Evolutionary conservation across 2,329 filamentous ascomycete genomes (phyloP), one percentile per base, ranked within the genome.

Genomic region (Diaporthe sp.): DNA sequence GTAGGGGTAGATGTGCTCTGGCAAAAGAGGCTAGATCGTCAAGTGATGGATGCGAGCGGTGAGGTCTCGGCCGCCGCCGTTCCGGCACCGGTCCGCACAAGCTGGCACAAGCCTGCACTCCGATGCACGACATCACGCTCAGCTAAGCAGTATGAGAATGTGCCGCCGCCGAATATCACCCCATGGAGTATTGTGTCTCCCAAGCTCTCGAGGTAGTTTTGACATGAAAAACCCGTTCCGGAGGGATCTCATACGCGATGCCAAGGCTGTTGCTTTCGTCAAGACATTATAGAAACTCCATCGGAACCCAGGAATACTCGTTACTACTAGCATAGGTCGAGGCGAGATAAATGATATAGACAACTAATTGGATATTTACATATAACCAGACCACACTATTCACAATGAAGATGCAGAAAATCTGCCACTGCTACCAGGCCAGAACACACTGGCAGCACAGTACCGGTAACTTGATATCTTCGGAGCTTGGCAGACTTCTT

Each of bases 341-440:
- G 4, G 22, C 13, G 3, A 7, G 22, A 68, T 37, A 17, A 39
- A 25, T 68, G 10, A 25, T 49, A 65, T 47, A 65, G n/a, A 65
- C 61, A 34, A 9, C 61, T 31, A n/a, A 49, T 68, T 37, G 31
- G 7, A 68, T 68, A 68, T 68, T 34, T 51, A 68, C 63, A 68
- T 3, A 53, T 37, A 17, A 25, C 10, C 12, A 49, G 44, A 25
- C 44, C 10, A n/a, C 31, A 60, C 57, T 51, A 37, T 67, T 15
- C 28, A 67, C 44, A 67, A 31, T 37, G 25, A 67, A 31, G n/a
- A 37, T 37, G 44, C 63, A 20, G 42, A 51, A 25, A n/a, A 2
- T 1, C 25, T n/a, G 28, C 61, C 61, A 34, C 12, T 37, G 42
- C 25, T 31, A 34, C 28, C 42, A 22, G 6, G 12, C 37, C 44